Percentiles rank a stretch among this genome's conserved stretches.
Evolutionary conservation across 169 alveolate species (phyloP).

Genomic region (Cryptosporidium viatorum): DNA sequence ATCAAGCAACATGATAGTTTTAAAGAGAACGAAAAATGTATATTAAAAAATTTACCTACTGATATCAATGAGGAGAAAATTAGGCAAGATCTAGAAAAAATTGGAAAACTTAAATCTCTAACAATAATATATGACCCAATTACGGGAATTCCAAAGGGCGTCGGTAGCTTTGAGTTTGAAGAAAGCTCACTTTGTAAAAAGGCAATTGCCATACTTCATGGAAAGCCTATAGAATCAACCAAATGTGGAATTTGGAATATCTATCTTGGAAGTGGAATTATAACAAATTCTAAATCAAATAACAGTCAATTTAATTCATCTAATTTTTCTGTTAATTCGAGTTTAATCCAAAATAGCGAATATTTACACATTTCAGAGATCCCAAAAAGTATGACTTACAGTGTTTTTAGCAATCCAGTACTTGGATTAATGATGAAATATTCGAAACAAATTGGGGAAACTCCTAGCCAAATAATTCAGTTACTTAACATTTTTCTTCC

Average conservation of each 20-base stretch:
- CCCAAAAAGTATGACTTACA: slow-evolving; percentile 43
- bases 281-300: slow-evolving; percentile 1
- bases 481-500: slow-evolving; percentile 48
- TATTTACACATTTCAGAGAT: slow-evolving; percentile 27
- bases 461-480: slow-evolving; percentile 61
- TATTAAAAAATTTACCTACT: slow-evolving; percentile 30
- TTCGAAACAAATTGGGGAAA: slow-evolving; percentile 69
- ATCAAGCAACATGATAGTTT: neutral
- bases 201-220: slow-evolving; percentile 48
- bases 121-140: slow-evolving; percentile 53
- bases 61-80: slow-evolving; percentile 42
- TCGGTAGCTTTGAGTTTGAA: slow-evolving; percentile 64
- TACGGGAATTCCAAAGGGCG: slow-evolving; percentile 60
- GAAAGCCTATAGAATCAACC: slow-evolving; percentile 49
- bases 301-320: neutral
- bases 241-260: slow-evolving; percentile 67
- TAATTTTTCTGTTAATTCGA: neutral
- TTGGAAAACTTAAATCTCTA: slow-evolving; percentile 40
- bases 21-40: slow-evolving; percentile 19
- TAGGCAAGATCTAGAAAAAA: slow-evolving; percentile 25
- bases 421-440: slow-evolving; percentile 36
- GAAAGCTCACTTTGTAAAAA: slow-evolving; percentile 31
- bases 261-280: slow-evolving; percentile 16
- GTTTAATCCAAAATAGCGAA: slow-evolving; percentile 22
- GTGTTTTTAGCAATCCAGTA: slow-evolving; percentile 41